These are phyloP conservation scores for Leccinellum rugosiceps DNA, from an alignment of 768 basidiomycete genomes.

Conservation along the genomic window DNA sequence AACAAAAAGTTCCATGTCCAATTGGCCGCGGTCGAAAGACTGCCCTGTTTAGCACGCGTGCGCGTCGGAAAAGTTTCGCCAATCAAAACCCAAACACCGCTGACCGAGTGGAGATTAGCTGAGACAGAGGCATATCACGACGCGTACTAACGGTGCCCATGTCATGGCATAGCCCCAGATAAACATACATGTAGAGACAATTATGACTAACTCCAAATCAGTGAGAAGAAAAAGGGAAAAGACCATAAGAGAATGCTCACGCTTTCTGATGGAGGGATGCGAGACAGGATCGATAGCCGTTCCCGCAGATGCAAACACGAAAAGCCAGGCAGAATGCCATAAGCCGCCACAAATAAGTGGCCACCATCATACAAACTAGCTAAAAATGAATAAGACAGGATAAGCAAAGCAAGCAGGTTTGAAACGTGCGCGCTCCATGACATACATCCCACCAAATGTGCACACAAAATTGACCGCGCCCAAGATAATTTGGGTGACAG, in stretches of 20 bases:
- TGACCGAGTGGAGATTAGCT: constrained; percentile 2
- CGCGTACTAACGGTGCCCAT: constrained; percentile 51
- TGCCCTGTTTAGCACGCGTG: constrained; percentile 68
- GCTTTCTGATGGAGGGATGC: constrained; percentile 50
- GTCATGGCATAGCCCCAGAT: constrained; percentile 70
- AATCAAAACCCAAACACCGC: constrained; percentile 74
- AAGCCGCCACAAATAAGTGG: constrained; percentile 67
- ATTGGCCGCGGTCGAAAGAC: constrained; percentile 60
- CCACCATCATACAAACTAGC: constrained; percentile 57
- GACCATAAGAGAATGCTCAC: constrained; percentile 30
- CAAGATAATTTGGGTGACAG: constrained; percentile 71
- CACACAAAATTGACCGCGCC: constrained; percentile 70
- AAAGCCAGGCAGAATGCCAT: constrained; percentile 70
- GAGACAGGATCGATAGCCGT: constrained; percentile 53
- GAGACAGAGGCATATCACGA: not conserved
- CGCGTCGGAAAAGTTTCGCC: constrained; percentile 76
- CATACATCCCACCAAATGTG: constrained; percentile 70
- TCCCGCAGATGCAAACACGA: constrained; percentile 71
- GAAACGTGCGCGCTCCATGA: constrained; percentile 58
- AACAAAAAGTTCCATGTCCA: constrained; percentile 73
- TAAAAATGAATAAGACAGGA: not conserved
- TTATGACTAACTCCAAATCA: constrained; percentile 43
- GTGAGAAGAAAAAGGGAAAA: not conserved
- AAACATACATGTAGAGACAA: constrained; percentile 66
- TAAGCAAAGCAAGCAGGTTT: not conserved